Conservation (phyloP, 2,329 filamentous ascomycete genomes). For the Diplodia intermedia region DNA sequence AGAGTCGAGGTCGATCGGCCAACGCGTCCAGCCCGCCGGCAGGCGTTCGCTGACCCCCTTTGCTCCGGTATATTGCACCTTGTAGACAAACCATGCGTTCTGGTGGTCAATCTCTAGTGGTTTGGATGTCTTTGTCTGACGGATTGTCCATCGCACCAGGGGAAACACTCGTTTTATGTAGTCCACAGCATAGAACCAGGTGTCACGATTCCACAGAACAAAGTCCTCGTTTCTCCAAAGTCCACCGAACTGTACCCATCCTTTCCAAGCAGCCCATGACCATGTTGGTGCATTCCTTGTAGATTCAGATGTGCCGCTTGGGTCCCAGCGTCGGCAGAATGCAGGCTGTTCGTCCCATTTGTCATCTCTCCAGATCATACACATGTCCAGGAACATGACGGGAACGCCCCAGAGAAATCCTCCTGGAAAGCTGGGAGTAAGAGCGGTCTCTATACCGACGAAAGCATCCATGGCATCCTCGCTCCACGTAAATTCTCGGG, state of each 20-base stretch:
- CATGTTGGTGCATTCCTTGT: neutral
- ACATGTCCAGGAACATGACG: slow-evolving; percentile 1
- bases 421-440: neutral
- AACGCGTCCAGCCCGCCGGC: neutral
- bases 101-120: neutral
- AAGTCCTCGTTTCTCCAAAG: slow-evolving; percentile 8
- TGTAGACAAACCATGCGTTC: neutral
- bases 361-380: neutral
- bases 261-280: slow-evolving; percentile 7
- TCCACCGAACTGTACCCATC: neutral
- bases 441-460: neutral
- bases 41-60: no score
- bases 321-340: neutral
- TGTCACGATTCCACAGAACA: neutral
- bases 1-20: neutral
- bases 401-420: neutral
- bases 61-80: neutral
- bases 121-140: neutral
- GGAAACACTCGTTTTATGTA: neutral
- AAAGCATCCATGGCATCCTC: slow-evolving; percentile 8
- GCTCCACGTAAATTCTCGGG: neutral
- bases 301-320: neutral
- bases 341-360: neutral
- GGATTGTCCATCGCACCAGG: neutral
- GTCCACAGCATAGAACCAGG: slow-evolving; percentile 4